Percentiles rank a stretch among this genome's conserved stretches.
phyloP scores from a whole-genome alignment of 768 basidiomycete genomes.

The Cystofilobasidium capitatum region DNA sequence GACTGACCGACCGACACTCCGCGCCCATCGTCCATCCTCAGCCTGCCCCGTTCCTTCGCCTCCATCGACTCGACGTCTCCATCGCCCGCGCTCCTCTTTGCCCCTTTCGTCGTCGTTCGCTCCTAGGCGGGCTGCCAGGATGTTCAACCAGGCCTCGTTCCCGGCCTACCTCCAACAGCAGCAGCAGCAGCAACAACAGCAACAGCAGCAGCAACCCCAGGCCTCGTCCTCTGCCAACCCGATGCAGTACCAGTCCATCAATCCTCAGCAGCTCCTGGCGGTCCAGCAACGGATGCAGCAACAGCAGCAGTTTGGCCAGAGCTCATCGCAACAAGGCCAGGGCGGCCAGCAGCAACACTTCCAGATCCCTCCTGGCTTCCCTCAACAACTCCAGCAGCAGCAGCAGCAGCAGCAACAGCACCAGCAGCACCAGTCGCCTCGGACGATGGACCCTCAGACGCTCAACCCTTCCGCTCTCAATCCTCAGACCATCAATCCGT shows the following conservation, averaged over 20 bases:
- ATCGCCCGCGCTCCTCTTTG: not conserved
- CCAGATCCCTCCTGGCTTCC: not conserved
- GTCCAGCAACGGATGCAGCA: not conserved
- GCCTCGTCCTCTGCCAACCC: not conserved
- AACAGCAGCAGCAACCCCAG: not conserved
- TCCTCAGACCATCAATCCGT: too few relatives aligned
- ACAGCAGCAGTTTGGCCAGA: not conserved
- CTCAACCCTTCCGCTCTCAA: not conserved
- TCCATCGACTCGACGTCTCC: too few relatives aligned
- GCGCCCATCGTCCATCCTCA: too few relatives aligned
- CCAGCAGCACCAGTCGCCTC: not conserved
- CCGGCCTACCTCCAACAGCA: conserved; percentile 4
- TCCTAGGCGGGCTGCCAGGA: not conserved
- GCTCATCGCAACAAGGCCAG: not conserved
- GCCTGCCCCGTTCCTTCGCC: too few relatives aligned
- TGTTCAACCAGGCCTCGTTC: not conserved
- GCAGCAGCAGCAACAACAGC: not conserved
- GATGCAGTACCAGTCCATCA: conserved; percentile 1
- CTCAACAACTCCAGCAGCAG: not conserved
- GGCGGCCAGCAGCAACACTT: too few relatives aligned
- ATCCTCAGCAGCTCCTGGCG: not conserved
- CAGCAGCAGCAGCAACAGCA: not conserved
- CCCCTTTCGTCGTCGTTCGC: not conserved
- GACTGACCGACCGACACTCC: too few relatives aligned
- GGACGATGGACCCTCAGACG: not conserved